phyloP scores from a whole-genome alignment of 352 stramenopile species.

The Globisporangium okanoganense region DNA sequence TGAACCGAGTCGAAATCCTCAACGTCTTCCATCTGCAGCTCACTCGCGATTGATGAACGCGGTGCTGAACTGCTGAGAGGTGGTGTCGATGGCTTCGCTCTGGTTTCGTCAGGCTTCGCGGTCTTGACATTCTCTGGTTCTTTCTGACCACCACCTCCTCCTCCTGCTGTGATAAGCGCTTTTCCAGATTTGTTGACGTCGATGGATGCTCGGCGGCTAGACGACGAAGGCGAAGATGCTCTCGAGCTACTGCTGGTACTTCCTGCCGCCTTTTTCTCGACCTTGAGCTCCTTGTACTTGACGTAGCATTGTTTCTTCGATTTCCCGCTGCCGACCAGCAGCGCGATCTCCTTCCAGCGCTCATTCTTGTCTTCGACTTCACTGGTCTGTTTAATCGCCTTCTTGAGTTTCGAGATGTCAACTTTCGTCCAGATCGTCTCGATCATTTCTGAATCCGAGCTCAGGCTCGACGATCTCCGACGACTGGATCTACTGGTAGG shows the following conservation, averaged over 20 bases:
- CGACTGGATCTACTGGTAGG: background rate
- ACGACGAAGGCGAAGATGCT: conserved; percentile 14
- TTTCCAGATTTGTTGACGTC: conserved; percentile 13
- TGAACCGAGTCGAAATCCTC: conserved; percentile 15
- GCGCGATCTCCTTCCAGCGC: conserved; percentile 66
- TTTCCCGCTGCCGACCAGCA: conserved; percentile 51
- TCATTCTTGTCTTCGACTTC: conserved; percentile 62
- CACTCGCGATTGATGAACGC: background rate
- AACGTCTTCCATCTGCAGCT: conserved; percentile 18
- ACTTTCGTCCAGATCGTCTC: conserved; percentile 44
- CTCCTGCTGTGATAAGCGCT: background rate
- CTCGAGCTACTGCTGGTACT: conserved; percentile 16
- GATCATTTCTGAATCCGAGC: conserved; percentile 20
- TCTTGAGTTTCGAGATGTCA: conserved; percentile 54
- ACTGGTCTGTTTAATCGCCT: conserved; percentile 68
- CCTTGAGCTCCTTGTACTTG: conserved; percentile 83
- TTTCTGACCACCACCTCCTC: background rate
- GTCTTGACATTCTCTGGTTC: background rate
- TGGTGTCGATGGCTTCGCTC: background rate
- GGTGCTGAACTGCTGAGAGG: background rate
- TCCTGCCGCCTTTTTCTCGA: conserved; percentile 31
- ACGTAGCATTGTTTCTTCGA: conserved; percentile 82
- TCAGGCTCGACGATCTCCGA: conserved; percentile 18
- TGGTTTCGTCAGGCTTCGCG: background rate
- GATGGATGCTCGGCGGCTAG: conserved; percentile 11